Base-by-base conservation (phyloP, 148 eudicot species). In the Cornus kousa region DNA sequence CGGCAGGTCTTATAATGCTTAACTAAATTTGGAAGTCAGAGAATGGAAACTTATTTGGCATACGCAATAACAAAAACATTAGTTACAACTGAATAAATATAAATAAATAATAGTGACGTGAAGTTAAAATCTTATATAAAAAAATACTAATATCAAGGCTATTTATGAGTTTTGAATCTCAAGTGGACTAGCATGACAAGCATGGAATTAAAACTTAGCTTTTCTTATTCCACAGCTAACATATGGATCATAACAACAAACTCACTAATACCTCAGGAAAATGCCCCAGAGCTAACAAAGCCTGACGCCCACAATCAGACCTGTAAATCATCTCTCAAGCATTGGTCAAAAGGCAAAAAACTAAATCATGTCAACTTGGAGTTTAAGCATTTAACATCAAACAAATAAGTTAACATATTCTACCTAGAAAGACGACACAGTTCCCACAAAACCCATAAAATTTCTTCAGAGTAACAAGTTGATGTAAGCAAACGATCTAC, bases 391-490 rank as follows among this genome's bases (percentile, higher is more conserved):
- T 40, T 39, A 68, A 71, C 48, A 2, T 43, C 48, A 9, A 43
- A 73, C 66, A 69, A 73, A 84, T 2, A 84, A 66, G 20, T 76
- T 46, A 71, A 71, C 68, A 71, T 65, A 71, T 37, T 76, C 70
- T 80, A 97, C 99, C 99, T 89, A 73, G 99, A 91, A 74, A 97
- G 95, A 66, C 88, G 83, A 87, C 99, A 97, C 67, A 97, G 92
- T 83, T 97, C 97, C 99, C 98, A 94, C 80, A 97, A 78, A 66
- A 87, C 87, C 91, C 96, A 92, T 74, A 97, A 84, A 83, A 91
- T 87, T 76, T 91, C 99, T 84, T 94, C 98, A 35, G 94, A 82
- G 62, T 82, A 83, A 71, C 87, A 92, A 79, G 83, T 76, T 78
- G 87, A 85, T 53, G 92, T 78, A 46, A 90, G 83, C 79, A 94